A percentile compares a stretch with the other conserved stretches of the same genome.
phyloP scores from a whole-genome alignment of 805 yeast species.

The Lipomyces mesembrius region DNA sequence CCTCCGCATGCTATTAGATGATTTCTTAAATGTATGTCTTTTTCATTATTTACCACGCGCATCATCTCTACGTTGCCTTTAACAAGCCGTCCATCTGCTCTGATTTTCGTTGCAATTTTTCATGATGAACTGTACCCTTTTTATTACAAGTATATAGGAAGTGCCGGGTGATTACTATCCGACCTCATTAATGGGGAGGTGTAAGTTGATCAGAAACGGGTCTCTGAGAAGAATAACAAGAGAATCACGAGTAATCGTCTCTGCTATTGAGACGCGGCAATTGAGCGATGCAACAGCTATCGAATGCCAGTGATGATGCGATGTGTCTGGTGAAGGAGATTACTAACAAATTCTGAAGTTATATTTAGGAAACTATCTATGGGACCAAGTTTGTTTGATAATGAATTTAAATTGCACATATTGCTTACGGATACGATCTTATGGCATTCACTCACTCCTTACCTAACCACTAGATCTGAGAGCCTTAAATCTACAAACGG shows the following conservation, averaged over 20 bases:
- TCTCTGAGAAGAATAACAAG: conserved; percentile 26
- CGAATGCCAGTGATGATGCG: background rate
- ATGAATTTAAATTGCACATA: background rate
- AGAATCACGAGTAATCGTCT: background rate
- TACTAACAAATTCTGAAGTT: background rate
- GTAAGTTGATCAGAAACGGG: conserved; percentile 36
- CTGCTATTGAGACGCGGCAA: background rate
- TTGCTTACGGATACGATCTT: background rate
- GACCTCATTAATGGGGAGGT: background rate
- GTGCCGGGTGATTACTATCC: conserved; percentile 36
- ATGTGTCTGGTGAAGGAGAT: background rate
- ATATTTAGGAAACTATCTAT: background rate
- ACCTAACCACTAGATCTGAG: background rate
- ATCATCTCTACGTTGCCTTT: background rate
- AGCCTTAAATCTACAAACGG: too few species aligned
- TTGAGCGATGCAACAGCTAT: background rate
- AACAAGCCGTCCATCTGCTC: background rate
- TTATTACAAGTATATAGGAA: conserved; percentile 35
- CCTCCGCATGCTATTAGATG: background rate
- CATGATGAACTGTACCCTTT: conserved; percentile 37
- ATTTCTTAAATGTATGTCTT: background rate
- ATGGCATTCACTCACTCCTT: background rate
- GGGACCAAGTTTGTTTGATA: background rate
- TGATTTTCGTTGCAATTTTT: background rate
- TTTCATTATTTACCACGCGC: background rate